These are phyloP conservation scores for Cladosporium sp. DNA, from an alignment of 2,329 filamentous ascomycete genomes.

Conservation along the genomic window DNA sequence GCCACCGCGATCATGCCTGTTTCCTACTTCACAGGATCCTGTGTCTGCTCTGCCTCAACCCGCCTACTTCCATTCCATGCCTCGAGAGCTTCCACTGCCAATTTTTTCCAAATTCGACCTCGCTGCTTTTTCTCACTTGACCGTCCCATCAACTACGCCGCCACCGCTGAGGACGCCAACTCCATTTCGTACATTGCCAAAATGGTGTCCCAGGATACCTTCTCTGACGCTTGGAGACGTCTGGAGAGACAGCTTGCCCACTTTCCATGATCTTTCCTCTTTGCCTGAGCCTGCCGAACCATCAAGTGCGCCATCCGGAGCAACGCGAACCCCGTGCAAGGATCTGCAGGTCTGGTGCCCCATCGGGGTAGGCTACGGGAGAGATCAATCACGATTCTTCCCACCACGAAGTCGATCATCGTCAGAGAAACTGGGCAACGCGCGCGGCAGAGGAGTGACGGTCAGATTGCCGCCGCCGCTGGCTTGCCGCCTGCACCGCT, in stretches of 20 bases:
- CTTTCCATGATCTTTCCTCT: slow-evolving; percentile 32
- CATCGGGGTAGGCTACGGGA: slow-evolving; percentile 19
- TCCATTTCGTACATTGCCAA: slow-evolving; percentile 23
- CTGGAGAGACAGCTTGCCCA: slow-evolving; percentile 28
- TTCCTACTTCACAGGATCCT: slow-evolving; percentile 7
- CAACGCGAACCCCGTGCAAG: slow-evolving; percentile 7
- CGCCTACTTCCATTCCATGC: slow-evolving; percentile 20
- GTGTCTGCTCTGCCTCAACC: not conserved
- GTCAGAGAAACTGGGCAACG: not conserved
- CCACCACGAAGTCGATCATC: slow-evolving; percentile 21
- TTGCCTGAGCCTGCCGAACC: slow-evolving; percentile 26
- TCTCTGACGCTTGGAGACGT: slow-evolving; percentile 26
- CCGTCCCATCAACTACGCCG: slow-evolving; percentile 12
- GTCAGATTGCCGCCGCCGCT: slow-evolving; percentile 27
- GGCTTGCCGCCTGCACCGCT: slow-evolving; percentile 25
- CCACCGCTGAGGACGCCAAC: slow-evolving; percentile 20
- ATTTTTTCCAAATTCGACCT: slow-evolving; percentile 27
- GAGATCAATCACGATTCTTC: slow-evolving; percentile 35
- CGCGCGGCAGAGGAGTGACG: slow-evolving; percentile 19
- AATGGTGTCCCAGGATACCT: slow-evolving; percentile 33
- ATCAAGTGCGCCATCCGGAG: not conserved
- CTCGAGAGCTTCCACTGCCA: slow-evolving; percentile 29
- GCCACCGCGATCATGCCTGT: slow-evolving; percentile 16
- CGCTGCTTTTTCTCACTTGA: slow-evolving; percentile 24
- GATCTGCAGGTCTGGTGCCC: slow-evolving; percentile 28